Conservation (phyloP, 2,329 filamentous ascomycete species). For the Diaporthe longicolla region DNA sequence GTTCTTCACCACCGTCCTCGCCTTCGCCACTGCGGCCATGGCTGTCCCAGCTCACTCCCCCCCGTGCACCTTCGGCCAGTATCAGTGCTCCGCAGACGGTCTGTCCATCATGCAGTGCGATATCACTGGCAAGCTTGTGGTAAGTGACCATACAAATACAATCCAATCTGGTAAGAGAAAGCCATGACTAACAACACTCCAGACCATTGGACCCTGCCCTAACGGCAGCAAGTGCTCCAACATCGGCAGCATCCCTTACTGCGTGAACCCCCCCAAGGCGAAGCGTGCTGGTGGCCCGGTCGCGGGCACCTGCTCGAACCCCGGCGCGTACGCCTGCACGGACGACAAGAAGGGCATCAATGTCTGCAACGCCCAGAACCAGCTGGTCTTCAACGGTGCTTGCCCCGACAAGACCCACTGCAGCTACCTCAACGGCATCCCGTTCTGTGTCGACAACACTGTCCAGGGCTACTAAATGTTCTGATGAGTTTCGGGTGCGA, state of each 20-base stretch:
- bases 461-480: constrained; percentile 1
- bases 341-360: constrained; percentile 32
- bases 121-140: constrained; percentile 38
- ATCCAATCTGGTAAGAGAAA: background rate
- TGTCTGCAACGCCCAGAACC: constrained; percentile 42
- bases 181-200: background rate
- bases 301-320: too few relatives aligned
- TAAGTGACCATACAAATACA: background rate
- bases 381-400: constrained; percentile 40
- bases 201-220: constrained; percentile 41
- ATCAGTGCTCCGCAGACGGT: constrained; percentile 38
- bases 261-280: constrained; percentile 28
- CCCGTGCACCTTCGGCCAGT: constrained; percentile 42
- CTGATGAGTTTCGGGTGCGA: background rate
- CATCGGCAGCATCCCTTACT: constrained; percentile 40
- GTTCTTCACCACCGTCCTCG: constrained; percentile 41
- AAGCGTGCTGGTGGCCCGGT: constrained; percentile 9
- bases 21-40: constrained; percentile 41
- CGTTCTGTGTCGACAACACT: constrained; percentile 40
- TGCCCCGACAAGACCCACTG: constrained; percentile 42
- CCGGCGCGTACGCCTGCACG: constrained; percentile 39
- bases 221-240: constrained; percentile 38
- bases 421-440: constrained; percentile 32
- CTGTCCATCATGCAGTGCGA: constrained; percentile 38
- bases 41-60: constrained; percentile 34